Conservation (phyloP, 2,329 filamentous ascomycete genomes). For the Thielaviopsis ethacetica region DNA sequence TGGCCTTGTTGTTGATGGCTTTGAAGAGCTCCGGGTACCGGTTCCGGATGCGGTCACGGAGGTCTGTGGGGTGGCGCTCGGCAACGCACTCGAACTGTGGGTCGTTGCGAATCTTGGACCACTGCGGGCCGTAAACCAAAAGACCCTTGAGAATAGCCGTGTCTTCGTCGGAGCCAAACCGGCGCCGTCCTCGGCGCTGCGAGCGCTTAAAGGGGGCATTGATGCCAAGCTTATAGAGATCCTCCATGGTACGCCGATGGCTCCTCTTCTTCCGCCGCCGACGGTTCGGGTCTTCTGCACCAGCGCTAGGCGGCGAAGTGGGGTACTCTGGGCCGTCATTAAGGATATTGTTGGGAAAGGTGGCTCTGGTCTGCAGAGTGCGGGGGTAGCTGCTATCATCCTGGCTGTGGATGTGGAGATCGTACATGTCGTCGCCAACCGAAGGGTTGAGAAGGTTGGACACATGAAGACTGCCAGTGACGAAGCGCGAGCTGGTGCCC, state of each 20-base stretch:
- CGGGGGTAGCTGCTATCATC: not conserved
- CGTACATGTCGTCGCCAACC: not conserved
- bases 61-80: slow-evolving; percentile 41
- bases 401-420: not conserved
- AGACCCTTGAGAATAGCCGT: slow-evolving; percentile 44
- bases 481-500: not conserved
- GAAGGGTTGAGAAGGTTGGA: slow-evolving; percentile 7
- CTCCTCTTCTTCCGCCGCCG: slow-evolving; percentile 32
- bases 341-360: slow-evolving; percentile 10
- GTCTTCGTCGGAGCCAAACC: slow-evolving; percentile 48
- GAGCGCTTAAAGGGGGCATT: slow-evolving; percentile 46
- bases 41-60: slow-evolving; percentile 47
- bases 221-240: slow-evolving; percentile 41
- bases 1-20: slow-evolving; percentile 1
- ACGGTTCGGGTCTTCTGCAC: slow-evolving; percentile 18
- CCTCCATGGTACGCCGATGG: slow-evolving; percentile 39
- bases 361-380: not conserved
- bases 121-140: slow-evolving; percentile 42
- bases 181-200: slow-evolving; percentile 39
- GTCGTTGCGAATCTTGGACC: slow-evolving; percentile 50
- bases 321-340: slow-evolving; percentile 16
- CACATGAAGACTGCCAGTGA: not conserved
- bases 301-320: slow-evolving; percentile 13
- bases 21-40: slow-evolving; percentile 37
- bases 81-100: slow-evolving; percentile 38